These are phyloP conservation scores for Rhododendron molle DNA, from an alignment of 148 eudicot genomes.

Conservation along the genomic window DNA sequence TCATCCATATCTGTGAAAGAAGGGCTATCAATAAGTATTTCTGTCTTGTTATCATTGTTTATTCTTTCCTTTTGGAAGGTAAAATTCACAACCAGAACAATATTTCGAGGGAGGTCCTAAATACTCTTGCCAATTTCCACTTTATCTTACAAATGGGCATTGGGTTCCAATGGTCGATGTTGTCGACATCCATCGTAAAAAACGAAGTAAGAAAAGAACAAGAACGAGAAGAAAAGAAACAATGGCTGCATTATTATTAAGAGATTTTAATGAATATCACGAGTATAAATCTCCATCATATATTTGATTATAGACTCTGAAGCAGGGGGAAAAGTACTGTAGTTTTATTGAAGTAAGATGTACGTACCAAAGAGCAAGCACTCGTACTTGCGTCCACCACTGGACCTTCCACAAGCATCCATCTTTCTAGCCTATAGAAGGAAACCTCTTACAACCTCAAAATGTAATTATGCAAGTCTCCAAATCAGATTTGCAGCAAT, in stretches of 20 bases:
- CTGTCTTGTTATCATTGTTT: neutral
- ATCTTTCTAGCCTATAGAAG: slow-evolving; percentile 21
- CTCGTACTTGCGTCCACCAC: slow-evolving; percentile 40
- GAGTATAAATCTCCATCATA: neutral
- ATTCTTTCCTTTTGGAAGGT: neutral
- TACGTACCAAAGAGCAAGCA: slow-evolving; percentile 63
- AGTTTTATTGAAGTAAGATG: neutral
- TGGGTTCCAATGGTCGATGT: neutral
- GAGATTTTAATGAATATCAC: neutral
- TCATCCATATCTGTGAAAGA: slow-evolving; percentile 70
- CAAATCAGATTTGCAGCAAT: neutral
- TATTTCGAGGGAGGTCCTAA: neutral
- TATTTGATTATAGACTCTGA: neutral
- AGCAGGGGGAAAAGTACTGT: neutral
- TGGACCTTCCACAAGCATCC: slow-evolving; percentile 38
- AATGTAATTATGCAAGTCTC: neutral
- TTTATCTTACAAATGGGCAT: neutral
- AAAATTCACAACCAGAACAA: neutral
- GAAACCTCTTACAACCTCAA: neutral
- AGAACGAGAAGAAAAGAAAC: neutral
- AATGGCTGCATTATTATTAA: neutral
- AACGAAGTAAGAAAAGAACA: neutral
- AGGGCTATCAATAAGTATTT: neutral
- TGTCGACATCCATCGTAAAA: neutral
- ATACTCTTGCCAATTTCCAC: neutral